Evolutionary conservation across 2,329 filamentous ascomycete species (phyloP), one percentile per base, ranked within the genome.

Genomic region (Penicillium sp.): DNA sequence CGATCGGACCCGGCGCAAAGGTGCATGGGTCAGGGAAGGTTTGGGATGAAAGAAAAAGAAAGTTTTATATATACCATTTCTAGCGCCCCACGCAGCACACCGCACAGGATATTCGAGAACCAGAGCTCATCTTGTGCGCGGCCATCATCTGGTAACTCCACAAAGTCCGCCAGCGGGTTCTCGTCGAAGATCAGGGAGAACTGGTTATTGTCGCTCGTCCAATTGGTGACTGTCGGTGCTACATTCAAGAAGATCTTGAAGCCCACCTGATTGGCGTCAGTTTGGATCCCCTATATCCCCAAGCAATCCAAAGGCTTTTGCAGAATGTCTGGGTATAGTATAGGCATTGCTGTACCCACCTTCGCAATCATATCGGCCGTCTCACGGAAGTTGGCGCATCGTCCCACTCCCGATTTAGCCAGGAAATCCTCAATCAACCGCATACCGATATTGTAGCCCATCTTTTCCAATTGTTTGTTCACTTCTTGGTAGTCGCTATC

Each of bases 201-300:
- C 64, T 96, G 91, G 72, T 96, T 97, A 77, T 88, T 94, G 75
- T 99, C 94, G 71, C 84, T 90, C 19, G 92, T 94, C 94, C 94
- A 99, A 71, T 96, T 97, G 44, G 92, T 91, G 60, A 97, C 88
- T 7, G 88, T 89, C 0, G 94, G 94, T 3, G 92, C 95, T 65
- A 97, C 92, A 70, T 99, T 99, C 57, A 99, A 85, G 74, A 99
- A 99, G 62, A 99, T 96, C 78, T 99, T 97, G 80, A 99, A 99
- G 52, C 94, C 94, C 62, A 99, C 89, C 90, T 97, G 61, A 56
- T 43, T 5, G 14, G 16, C 16, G 54, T 61, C 48, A 63, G 52
- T n/a, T 18, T 18, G n/a, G n/a, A n/a, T n/a, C n/a, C n/a, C n/a
- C n/a, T n/a, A n/a, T n/a, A n/a, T n/a, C n/a, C n/a, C n/a, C n/a